phyloP scores from a whole-genome alignment of 1,284 basidiomycete genomes.

The Ganoderma boninense region DNA sequence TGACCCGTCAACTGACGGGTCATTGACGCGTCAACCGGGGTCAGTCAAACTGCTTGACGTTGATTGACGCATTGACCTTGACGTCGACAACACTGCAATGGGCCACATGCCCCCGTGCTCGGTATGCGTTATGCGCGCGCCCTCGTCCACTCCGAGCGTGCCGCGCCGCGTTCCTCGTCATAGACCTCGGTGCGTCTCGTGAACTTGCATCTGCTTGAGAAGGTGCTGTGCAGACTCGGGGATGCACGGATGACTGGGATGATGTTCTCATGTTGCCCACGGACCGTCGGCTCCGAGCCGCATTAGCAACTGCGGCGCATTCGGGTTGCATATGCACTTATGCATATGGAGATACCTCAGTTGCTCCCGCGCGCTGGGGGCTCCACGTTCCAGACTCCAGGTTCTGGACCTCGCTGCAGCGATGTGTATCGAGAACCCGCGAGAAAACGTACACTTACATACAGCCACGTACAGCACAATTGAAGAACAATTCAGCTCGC shows the following conservation, averaged over 20 bases:
- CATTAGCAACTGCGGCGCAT: constrained; percentile 18
- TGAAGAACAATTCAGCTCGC: too few species aligned
- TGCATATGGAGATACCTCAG: neutral
- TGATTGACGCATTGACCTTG: too few species aligned
- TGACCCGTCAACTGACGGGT: too few species aligned
- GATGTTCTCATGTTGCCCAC: too few species aligned
- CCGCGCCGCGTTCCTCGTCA: neutral
- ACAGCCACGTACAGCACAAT: too few species aligned
- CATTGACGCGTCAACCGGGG: too few species aligned
- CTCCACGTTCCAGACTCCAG: neutral
- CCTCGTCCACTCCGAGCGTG: neutral
- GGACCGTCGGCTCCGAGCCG: neutral
- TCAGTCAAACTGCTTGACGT: too few species aligned
- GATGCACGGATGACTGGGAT: too few species aligned
- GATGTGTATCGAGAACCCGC: neutral
- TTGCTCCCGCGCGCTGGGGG: neutral
- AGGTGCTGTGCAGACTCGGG: neutral
- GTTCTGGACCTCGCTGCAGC: neutral
- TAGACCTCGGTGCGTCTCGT: neutral
- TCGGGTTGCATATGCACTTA: neutral
- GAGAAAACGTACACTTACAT: too few species aligned
- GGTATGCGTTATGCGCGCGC: neutral
- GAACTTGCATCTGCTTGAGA: neutral
- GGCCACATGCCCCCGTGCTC: neutral
- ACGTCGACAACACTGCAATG: too few species aligned